Evolutionary conservation across 2,329 filamentous ascomycete genomes (phyloP).

Genomic region (Neofusicoccum laricinum): DNA sequence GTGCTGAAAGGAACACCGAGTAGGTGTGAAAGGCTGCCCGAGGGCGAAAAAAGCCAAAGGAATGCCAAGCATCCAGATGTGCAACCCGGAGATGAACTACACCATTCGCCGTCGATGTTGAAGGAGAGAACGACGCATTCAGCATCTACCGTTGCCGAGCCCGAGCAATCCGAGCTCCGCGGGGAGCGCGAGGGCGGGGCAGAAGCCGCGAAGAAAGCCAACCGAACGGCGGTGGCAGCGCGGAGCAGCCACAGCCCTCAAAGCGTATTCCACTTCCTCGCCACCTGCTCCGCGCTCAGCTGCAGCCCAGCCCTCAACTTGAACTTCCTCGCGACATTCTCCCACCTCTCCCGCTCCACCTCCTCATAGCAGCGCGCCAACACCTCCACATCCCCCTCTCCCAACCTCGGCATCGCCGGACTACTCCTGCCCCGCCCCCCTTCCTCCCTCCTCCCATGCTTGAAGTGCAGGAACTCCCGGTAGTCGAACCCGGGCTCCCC

Average conservation of each 20-base stretch:
- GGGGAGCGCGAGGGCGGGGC: too few species aligned
- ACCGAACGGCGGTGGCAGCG: too few species aligned
- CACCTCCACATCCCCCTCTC: neutral
- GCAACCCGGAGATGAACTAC: too few species aligned
- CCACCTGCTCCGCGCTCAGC: neutral
- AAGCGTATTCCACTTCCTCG: slow-evolving; percentile 1
- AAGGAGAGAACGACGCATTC: too few species aligned
- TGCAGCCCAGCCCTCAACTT: neutral
- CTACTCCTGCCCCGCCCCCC: neutral
- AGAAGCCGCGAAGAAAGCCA: too few species aligned
- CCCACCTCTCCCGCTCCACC: slow-evolving; percentile 6
- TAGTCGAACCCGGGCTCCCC: slow-evolving; percentile 34
- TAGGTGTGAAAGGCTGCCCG: too few species aligned
- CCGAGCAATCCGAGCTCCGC: too few species aligned
- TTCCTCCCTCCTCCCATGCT: slow-evolving; percentile 9
- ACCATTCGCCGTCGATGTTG: too few species aligned
- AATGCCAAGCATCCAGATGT: too few species aligned
- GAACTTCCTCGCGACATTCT: slow-evolving; percentile 1
- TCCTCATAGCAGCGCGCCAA: neutral
- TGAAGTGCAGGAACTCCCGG: slow-evolving; percentile 33
- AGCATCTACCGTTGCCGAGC: too few species aligned
- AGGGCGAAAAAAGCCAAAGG: too few species aligned
- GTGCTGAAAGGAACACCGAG: too few species aligned
- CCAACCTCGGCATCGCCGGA: neutral
- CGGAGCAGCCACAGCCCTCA: neutral